Percentiles rank a stretch among this genome's conserved stretches.
Conservation (phyloP, 164 flowering plant genomes). For the Aristolochia californica region DNA sequence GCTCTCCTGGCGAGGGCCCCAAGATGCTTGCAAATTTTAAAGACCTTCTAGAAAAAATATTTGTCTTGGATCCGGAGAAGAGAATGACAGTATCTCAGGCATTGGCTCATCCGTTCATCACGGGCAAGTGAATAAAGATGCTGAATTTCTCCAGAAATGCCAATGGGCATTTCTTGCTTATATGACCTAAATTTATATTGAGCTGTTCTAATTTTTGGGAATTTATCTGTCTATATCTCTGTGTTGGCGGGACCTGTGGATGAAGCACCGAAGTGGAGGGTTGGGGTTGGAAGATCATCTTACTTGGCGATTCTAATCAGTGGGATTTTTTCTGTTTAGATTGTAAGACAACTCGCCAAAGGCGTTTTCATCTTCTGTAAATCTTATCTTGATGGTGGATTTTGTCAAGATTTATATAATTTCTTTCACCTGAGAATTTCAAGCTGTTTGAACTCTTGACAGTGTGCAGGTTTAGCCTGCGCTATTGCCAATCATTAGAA, state of each 20-base stretch:
- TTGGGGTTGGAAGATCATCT: constrained; percentile 24
- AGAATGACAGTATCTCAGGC: constrained; percentile 95
- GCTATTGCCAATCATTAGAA: neutral
- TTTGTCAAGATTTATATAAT: constrained; percentile 16
- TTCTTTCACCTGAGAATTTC: constrained; percentile 6
- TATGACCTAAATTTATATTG: constrained; percentile 35
- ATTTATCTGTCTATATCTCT: constrained; percentile 56
- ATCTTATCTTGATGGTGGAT: constrained; percentile 45
- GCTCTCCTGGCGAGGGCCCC: constrained; percentile 86
- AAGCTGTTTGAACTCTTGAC: constrained; percentile 8
- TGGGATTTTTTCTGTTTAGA: constrained; percentile 80
- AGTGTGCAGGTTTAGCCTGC: neutral
- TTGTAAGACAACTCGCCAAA: constrained; percentile 94
- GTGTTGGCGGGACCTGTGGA: constrained; percentile 29
- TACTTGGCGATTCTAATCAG: constrained; percentile 64
- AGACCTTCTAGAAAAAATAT: constrained; percentile 84
- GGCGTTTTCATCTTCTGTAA: constrained; percentile 59
- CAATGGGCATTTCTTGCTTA: constrained; percentile 49
- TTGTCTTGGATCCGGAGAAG: constrained; percentile 91
- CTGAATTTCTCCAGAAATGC: constrained; percentile 73
- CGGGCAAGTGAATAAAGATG: constrained; percentile 98
- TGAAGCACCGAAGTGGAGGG: constrained; percentile 34
- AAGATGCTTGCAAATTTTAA: constrained; percentile 86
- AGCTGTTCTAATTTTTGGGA: constrained; percentile 69
- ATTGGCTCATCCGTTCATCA: constrained; percentile 92